Evolutionary conservation across 2,329 filamentous ascomycete species (phyloP).

Genomic region (Penicillium corylophilum): DNA sequence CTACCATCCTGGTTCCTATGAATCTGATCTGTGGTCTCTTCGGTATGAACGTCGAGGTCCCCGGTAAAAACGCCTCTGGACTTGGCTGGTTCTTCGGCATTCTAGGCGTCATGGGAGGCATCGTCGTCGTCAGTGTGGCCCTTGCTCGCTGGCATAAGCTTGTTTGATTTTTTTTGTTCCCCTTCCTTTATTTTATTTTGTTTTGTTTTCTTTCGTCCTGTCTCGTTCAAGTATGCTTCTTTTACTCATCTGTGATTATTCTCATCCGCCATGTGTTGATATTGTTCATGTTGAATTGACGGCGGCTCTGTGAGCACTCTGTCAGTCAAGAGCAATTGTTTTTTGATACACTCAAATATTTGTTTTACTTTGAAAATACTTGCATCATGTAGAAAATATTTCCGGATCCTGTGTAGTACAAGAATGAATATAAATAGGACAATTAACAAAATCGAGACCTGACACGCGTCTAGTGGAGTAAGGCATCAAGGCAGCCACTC

Average conservation of each 20-base stretch:
- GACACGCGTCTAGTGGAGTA: conserved; percentile 1
- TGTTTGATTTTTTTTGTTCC: conserved; percentile 30
- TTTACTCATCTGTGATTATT: conserved; percentile 1
- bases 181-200: no score
- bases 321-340: neutral
- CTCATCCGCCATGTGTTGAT: neutral
- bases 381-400: neutral
- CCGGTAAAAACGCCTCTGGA: conserved; percentile 36
- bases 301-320: conserved; percentile 4
- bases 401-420: neutral
- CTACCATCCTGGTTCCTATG: conserved; percentile 91
- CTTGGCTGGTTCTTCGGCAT: conserved; percentile 53
- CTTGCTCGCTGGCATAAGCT: conserved; percentile 44
- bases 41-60: conserved; percentile 53
- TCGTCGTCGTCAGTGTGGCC: conserved; percentile 41
- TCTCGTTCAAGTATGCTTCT: neutral
- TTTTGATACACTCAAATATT: neutral
- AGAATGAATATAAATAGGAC: neutral
- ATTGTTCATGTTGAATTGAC: neutral
- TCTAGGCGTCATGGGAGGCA: conserved; percentile 44
- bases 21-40: conserved; percentile 75
- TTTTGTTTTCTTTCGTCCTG: neutral
- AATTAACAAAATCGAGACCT: neutral
- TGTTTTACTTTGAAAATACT: neutral
- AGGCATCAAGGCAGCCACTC: conserved; percentile 14